A percentile compares a stretch with the other conserved stretches of the same genome.
phyloP scores from a whole-genome alignment of 1,284 basidiomycete genomes.

The Sporisorium scitamineum region DNA sequence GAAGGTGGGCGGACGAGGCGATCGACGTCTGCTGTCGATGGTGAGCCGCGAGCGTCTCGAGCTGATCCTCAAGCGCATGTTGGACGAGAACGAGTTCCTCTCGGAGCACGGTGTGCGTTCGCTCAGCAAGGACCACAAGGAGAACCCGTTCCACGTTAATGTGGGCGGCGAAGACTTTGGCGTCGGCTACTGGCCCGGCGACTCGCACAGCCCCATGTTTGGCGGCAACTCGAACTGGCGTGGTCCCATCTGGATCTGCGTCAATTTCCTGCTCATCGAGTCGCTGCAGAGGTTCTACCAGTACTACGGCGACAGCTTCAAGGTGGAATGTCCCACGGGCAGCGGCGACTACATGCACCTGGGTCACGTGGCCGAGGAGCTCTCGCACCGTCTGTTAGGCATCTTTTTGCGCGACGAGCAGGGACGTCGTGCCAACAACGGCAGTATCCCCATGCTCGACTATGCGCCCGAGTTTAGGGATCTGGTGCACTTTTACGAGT shows the following conservation, averaged over 20 bases:
- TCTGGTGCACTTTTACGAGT: slow-evolving; percentile 96
- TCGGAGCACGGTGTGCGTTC: slow-evolving; percentile 95
- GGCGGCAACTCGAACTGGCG: slow-evolving; percentile 96
- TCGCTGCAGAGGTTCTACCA: slow-evolving; percentile 91
- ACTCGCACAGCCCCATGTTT: slow-evolving; percentile 96
- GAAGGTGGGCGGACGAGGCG: slow-evolving; percentile 73
- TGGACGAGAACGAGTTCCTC: slow-evolving; percentile 87
- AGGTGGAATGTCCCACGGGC: slow-evolving; percentile 92
- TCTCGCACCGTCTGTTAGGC: slow-evolving; percentile 96
- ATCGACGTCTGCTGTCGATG: slow-evolving; percentile 87
- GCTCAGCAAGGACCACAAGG: slow-evolving; percentile 83
- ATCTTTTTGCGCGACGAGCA: slow-evolving; percentile 91
- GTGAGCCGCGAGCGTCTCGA: slow-evolving; percentile 90
- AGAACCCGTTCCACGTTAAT: slow-evolving; percentile 92
- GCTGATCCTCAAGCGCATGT: slow-evolving; percentile 91
- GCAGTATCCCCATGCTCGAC: slow-evolving; percentile 87
- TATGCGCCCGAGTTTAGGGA: slow-evolving; percentile 95
- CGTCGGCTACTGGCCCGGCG: slow-evolving; percentile 97
- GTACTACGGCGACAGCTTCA: slow-evolving; percentile 65
- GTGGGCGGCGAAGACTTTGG: slow-evolving; percentile 91
- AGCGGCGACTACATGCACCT: slow-evolving; percentile 94
- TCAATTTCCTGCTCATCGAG: slow-evolving; percentile 89
- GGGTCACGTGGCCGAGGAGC: slow-evolving; percentile 91
- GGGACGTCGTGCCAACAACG: slow-evolving; percentile 89
- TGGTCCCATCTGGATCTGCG: slow-evolving; percentile 86